phyloP scores from a whole-genome alignment of 2,329 filamentous ascomycete genomes.

The Phyllachora maydis region DNA sequence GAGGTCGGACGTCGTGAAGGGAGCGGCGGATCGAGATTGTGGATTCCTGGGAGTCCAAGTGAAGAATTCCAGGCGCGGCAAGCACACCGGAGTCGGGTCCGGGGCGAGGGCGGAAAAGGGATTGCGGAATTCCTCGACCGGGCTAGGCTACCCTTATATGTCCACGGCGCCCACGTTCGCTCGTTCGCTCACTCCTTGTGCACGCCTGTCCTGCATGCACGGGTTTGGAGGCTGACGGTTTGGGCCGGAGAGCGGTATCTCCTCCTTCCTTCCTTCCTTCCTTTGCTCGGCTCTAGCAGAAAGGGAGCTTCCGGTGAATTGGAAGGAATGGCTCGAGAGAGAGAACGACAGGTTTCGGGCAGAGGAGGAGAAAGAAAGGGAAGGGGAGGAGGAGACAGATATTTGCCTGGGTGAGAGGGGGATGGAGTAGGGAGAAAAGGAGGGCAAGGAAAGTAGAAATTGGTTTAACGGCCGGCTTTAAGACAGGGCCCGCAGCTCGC shows the following conservation, averaged over 20 bases:
- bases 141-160: slow-evolving; percentile 1
- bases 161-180: slow-evolving; percentile 2
- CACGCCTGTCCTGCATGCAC: slow-evolving; percentile 7
- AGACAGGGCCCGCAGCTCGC: slow-evolving; percentile 14
- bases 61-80: slow-evolving; percentile 17
- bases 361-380: slow-evolving; percentile 12
- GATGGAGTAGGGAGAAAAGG: slow-evolving; percentile 31
- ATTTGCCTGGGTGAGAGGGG: slow-evolving; percentile 24
- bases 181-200: slow-evolving; percentile 2
- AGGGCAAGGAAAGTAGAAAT: slow-evolving; percentile 26
- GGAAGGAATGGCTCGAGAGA: slow-evolving; percentile 28
- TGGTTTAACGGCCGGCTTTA: slow-evolving; percentile 19
- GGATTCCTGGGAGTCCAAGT: slow-evolving; percentile 20
- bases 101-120: slow-evolving; percentile 4
- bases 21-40: slow-evolving; percentile 15
- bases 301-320: slow-evolving; percentile 10
- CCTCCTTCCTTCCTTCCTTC: slow-evolving; percentile 14
- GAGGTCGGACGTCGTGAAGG: too few species aligned
- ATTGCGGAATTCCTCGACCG: slow-evolving; percentile 1
- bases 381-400: slow-evolving; percentile 20
- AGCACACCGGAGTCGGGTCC: slow-evolving; percentile 4
- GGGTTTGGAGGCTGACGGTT: slow-evolving; percentile 9
- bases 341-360: slow-evolving; percentile 31
- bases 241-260: slow-evolving; percentile 9
- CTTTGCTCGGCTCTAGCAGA: slow-evolving; percentile 10